Percentiles rank a stretch among this genome's conserved stretches.
Evolutionary conservation across 2,329 filamentous ascomycete genomes (phyloP).

Genomic region (Pseudogymnoascus sp.): DNA sequence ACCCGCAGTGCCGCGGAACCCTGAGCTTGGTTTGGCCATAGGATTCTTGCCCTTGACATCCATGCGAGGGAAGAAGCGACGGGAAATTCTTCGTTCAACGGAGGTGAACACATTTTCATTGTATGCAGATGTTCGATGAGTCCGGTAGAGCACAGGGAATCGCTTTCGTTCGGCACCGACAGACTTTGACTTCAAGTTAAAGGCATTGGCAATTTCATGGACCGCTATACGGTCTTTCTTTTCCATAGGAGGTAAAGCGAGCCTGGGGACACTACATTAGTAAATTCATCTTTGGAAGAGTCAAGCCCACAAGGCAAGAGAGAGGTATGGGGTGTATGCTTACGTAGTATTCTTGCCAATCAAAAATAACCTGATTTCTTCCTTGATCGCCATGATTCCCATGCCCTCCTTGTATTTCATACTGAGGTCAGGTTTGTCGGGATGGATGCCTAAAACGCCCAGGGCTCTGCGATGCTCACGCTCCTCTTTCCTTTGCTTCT

Average conservation of each 20-base stretch:
- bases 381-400: conserved; percentile 58
- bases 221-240: conserved; percentile 67
- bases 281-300: conserved; percentile 8
- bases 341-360: conserved; percentile 54
- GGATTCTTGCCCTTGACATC: conserved; percentile 34
- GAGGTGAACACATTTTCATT: conserved; percentile 47
- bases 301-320: not conserved
- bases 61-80: conserved; percentile 48
- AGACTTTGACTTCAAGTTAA: conserved; percentile 79
- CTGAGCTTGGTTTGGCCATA: conserved; percentile 25
- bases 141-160: conserved; percentile 71
- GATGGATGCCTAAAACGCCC: conserved; percentile 47
- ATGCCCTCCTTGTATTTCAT: conserved; percentile 68
- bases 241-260: conserved; percentile 76
- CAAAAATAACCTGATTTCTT: conserved; percentile 67
- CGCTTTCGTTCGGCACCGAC: conserved; percentile 64
- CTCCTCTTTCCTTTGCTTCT: conserved; percentile 60
- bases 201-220: conserved; percentile 66
- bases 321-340: conserved; percentile 23
- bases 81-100: conserved; percentile 38
- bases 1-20: conserved; percentile 35
- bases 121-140: conserved; percentile 54
- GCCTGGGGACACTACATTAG: conserved; percentile 36
- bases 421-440: conserved; percentile 46
- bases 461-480: conserved; percentile 60